phyloP scores from a whole-genome alignment of 1,139 yeast genomes.

The Hemisphaericaspora xylofermentans region DNA sequence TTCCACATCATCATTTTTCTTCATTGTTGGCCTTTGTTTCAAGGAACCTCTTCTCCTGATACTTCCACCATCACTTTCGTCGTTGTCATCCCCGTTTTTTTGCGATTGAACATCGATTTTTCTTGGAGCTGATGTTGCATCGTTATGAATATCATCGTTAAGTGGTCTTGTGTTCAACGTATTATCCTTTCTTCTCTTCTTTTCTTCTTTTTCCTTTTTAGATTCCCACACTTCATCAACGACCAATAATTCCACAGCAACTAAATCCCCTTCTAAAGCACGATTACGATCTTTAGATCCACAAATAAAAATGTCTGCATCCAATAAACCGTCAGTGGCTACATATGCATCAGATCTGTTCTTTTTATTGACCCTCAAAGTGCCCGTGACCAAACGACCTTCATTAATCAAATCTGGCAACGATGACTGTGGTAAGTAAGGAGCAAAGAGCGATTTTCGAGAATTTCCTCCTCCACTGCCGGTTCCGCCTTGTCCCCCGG shows the following conservation, averaged over 20 bases:
- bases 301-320: slow-evolving; percentile 95
- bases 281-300: slow-evolving; percentile 99
- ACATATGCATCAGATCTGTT: slow-evolving; percentile 97
- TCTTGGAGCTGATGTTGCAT: slow-evolving; percentile 55
- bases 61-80: slow-evolving; percentile 17
- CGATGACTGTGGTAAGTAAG: slow-evolving; percentile 90
- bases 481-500: slow-evolving; percentile 20
- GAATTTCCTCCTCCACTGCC: slow-evolving; percentile 25
- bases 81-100: slow-evolving; percentile 13
- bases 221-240: slow-evolving; percentile 98
- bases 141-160: slow-evolving; percentile 67
- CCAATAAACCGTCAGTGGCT: slow-evolving; percentile 90
- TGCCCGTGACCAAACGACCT: slow-evolving; percentile 90
- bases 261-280: slow-evolving; percentile 94
- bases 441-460: slow-evolving; percentile 91
- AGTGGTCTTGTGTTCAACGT: slow-evolving; percentile 37
- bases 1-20: slow-evolving; percentile 96
- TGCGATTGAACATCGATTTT: slow-evolving; percentile 17
- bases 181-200: slow-evolving; percentile 86
- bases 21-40: slow-evolving; percentile 96
- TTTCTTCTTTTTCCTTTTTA: slow-evolving; percentile 94
- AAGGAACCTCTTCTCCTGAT: slow-evolving; percentile 86
- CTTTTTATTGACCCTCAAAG: slow-evolving; percentile 88
- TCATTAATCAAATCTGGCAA: slow-evolving; percentile 86
- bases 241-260: slow-evolving; percentile 88